Evolutionary conservation across 768 basidiomycete genomes (phyloP).

Genomic region (Tricholoma bakamatsutake): DNA sequence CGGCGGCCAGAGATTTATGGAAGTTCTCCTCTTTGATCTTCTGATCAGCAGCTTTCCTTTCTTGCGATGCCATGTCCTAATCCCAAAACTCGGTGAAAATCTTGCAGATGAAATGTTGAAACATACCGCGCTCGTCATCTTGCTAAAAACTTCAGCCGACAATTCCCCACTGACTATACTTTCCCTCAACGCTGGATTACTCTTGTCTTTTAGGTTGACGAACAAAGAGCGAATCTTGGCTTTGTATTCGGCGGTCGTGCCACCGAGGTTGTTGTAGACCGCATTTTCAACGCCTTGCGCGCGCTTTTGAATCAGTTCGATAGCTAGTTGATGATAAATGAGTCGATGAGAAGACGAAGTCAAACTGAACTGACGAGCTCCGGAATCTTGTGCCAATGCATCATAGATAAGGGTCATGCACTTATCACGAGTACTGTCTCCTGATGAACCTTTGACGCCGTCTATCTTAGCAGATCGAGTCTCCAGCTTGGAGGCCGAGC

Average conservation of each 20-base stretch:
- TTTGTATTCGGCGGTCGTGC: constrained; percentile 51
- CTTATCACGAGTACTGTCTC: constrained; percentile 78
- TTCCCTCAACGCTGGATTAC: constrained; percentile 82
- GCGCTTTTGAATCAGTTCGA: constrained; percentile 58
- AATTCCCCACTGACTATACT: constrained; percentile 83
- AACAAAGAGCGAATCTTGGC: constrained; percentile 82
- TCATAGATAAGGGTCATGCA: constrained; percentile 91
- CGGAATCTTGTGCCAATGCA: constrained; percentile 80
- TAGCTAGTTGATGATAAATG: constrained; percentile 37
- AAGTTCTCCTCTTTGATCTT: constrained; percentile 83
- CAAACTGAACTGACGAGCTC: constrained; percentile 62
- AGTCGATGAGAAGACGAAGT: neutral
- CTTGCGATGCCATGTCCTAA: constrained; percentile 95
- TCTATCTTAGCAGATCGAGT: constrained; percentile 66
- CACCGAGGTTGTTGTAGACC: constrained; percentile 43
- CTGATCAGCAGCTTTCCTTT: constrained; percentile 77
- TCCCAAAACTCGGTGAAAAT: neutral
- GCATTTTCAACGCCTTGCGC: constrained; percentile 70
- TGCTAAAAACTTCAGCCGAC: constrained; percentile 59
- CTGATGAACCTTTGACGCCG: constrained; percentile 51
- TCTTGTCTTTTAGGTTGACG: constrained; percentile 94
- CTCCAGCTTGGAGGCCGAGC: constrained; percentile 27
- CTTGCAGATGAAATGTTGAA: neutral
- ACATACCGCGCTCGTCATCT: constrained; percentile 77
- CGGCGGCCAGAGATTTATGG: constrained; percentile 86